phyloP scores from a whole-genome alignment of 108 stramenopile genomes.

The Asterionellopsis glacialis region DNA sequence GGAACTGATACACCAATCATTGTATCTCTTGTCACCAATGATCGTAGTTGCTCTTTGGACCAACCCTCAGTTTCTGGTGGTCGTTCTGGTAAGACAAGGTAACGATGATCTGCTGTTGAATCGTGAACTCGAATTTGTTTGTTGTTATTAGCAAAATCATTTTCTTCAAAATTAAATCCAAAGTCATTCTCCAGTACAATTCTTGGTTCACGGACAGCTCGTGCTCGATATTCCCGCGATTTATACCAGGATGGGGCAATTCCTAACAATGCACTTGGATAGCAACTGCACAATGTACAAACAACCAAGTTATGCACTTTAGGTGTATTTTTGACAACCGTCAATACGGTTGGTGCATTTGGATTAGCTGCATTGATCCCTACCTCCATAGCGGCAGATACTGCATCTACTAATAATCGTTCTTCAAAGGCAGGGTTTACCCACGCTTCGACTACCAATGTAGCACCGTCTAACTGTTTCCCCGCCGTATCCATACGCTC shows the following conservation, averaged over 20 bases:
- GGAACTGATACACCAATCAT: conserved; percentile 52
- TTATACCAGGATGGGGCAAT: conserved; percentile 69
- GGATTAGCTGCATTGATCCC: conserved; percentile 51
- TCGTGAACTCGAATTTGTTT: conserved; percentile 50
- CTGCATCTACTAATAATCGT: conserved; percentile 38
- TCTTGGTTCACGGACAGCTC: conserved; percentile 65
- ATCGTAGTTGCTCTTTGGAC: conserved; percentile 37
- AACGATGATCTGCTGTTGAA: conserved; percentile 64
- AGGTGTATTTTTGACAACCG: conserved; percentile 38
- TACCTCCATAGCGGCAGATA: conserved; percentile 44
- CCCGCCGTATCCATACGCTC: conserved; percentile 40
- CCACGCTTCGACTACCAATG: conserved; percentile 49
- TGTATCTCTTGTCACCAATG: conserved; percentile 43
- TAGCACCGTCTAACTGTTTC: conserved; percentile 20
- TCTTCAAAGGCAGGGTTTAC: conserved; percentile 35
- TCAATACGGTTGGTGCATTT: conserved; percentile 56
- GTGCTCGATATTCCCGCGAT: conserved; percentile 47
- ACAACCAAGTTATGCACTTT: conserved; percentile 55
- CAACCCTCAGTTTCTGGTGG: conserved; percentile 44
- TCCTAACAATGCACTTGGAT: conserved; percentile 48
- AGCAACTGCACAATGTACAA: conserved; percentile 68
- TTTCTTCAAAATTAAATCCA: conserved; percentile 21
- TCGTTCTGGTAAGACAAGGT: conserved; percentile 53
- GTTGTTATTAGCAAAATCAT: no score
- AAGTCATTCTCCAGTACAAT: conserved; percentile 40